Conservation (phyloP, 305 asterid species). For the Fraxinus paxiana region DNA sequence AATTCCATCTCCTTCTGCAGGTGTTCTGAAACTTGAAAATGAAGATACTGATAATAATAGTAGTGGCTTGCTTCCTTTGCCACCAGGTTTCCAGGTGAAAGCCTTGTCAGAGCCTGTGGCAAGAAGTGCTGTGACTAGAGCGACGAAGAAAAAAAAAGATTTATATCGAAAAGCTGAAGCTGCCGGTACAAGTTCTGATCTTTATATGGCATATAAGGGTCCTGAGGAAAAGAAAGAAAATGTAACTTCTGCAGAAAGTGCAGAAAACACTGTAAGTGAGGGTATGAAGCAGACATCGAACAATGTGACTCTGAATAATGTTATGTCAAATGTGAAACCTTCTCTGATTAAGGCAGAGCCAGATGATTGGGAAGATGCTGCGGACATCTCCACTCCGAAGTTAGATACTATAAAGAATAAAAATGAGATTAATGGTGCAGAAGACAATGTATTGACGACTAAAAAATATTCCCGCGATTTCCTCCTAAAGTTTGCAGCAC, state of each 20-base stretch:
- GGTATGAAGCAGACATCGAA: conserved; percentile 30
- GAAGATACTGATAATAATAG: conserved; percentile 32
- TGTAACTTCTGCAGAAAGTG: conserved; percentile 32
- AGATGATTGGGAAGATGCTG: conserved; percentile 97
- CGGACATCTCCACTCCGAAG: conserved; percentile 59
- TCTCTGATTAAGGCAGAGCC: conserved; percentile 57
- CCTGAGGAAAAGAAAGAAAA: conserved; percentile 72
- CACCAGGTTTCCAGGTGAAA: conserved; percentile 42
- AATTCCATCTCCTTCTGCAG: conserved; percentile 34
- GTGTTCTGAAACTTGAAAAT: conserved; percentile 31
- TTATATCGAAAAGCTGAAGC: conserved; percentile 60
- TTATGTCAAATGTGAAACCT: conserved; percentile 33
- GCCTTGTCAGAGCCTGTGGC: conserved; percentile 40
- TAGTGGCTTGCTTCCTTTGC: conserved; percentile 27
- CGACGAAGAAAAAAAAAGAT: conserved; percentile 49
- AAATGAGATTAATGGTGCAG: conserved; percentile 37
- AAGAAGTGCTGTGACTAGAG: conserved; percentile 36
- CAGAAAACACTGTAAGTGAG: conserved; percentile 34
- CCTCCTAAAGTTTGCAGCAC: conserved; percentile 64
- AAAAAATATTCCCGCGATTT: conserved; percentile 76
- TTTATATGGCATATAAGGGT: conserved; percentile 77
- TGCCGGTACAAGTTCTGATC: conserved; percentile 65
- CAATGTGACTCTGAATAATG: conserved; percentile 37
- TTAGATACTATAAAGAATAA: conserved; percentile 39
- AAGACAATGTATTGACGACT: conserved; percentile 35